Conservation (phyloP, 345 rosid genomes). For the Rhodamnia rubescens region DNA sequence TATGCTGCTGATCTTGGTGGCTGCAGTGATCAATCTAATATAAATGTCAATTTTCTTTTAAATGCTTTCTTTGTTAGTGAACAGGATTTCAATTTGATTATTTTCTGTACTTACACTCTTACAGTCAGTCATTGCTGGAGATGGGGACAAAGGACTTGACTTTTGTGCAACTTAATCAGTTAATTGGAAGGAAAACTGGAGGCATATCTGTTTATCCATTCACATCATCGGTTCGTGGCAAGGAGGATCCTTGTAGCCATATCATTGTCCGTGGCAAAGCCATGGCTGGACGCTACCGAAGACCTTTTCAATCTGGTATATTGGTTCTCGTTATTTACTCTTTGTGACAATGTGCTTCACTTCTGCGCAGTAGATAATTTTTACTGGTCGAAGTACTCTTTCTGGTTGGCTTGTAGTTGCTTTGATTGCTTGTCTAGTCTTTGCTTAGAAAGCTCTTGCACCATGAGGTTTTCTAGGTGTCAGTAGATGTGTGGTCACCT, state of each 20-base stretch:
- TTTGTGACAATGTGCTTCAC: background rate
- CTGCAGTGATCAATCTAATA: background rate
- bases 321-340: background rate
- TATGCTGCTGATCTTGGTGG: background rate
- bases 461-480: background rate
- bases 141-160: slow-evolving; percentile 92
- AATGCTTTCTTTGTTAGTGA: background rate
- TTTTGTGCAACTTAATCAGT: slow-evolving; percentile 94
- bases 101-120: background rate
- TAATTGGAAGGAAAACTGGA: slow-evolving; percentile 98
- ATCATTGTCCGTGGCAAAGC: slow-evolving; percentile 91
- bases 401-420: background rate
- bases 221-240: slow-evolving; percentile 74
- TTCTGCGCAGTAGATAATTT: background rate
- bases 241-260: slow-evolving; percentile 69
- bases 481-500: background rate
- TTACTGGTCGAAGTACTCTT: background rate
- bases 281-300: slow-evolving; percentile 82
- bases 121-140: slow-evolving; percentile 92
- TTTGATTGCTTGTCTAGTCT: background rate
- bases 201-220: slow-evolving; percentile 94
- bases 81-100: background rate
- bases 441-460: background rate
- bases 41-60: background rate
- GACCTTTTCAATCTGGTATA: slow-evolving; percentile 86